Evolutionary conservation across 352 stramenopile species (phyloP), one percentile per base, ranked within the genome.

Genomic region (Pythium oligandrum): DNA sequence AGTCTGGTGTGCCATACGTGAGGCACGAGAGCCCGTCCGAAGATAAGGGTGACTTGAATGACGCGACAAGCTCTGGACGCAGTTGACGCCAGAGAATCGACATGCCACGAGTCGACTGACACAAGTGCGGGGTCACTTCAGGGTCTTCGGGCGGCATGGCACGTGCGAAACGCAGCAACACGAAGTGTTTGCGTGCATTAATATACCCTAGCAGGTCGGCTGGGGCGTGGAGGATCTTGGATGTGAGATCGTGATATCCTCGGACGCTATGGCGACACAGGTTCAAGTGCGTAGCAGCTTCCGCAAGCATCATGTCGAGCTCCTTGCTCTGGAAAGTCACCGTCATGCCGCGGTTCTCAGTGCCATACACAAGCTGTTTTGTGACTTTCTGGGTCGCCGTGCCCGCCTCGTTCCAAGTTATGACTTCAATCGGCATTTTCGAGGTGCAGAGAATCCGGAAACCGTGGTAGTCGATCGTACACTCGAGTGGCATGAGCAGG

Each of bases 51-150:
- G 64, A 64, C 26, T 52, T 52, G 44, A 74, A 76, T 3, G 40
- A 48, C 9, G 58, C 55, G 4, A 98, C 82, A 46, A 95, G 70
- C 55, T 97, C 88, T 1, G 91, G 90, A 31, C 92, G 80, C 30
- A 97, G 66, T 53, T 95, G 83, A 1, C 92, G 74, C 88, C 90
- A 98, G n/a, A 98, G 63, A 17, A 98, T 96, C 45, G 70, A 91
- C 72, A 97, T 88, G 2, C 84, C 82, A 4, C 91, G 65, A 3
- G 88, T 88, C 4, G 86, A 90, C 33, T 69, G 55, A 35, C 75
- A 50, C 12, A 98, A 57, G 50, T 97, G 88, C 4, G 57, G 55
- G 1, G 88, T 96, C 6, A 76, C 53, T 35, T 83, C 71, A 0
- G 90, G 87, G 55, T 96, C 84, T 75, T 98, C 91, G 4, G 78